Conservation (phyloP, 306 rosid genomes). For the Carpinus viminea region DNA sequence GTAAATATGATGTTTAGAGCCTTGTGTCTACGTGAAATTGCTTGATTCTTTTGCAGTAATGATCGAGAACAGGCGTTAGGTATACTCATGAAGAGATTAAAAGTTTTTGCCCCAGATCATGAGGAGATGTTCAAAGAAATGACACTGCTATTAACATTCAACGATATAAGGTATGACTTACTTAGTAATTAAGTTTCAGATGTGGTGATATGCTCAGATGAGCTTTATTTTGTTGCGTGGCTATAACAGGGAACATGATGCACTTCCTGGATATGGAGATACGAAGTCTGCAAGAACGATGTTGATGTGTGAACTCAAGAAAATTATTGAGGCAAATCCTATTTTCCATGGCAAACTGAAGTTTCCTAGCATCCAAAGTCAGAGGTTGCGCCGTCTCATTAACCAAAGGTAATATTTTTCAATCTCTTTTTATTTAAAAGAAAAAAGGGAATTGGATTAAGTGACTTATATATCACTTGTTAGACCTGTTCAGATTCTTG, state of each 20-base stretch:
- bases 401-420: conserved; percentile 21
- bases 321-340: conserved; percentile 27
- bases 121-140: conserved; percentile 12
- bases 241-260: conserved; percentile 22
- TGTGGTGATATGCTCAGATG: background rate
- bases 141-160: conserved; percentile 7
- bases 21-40: conserved; percentile 1
- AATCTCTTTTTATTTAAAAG: conserved; percentile 9
- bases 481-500: conserved; percentile 3
- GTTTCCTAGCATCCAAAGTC: conserved; percentile 3
- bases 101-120: conserved; percentile 19
- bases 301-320: background rate
- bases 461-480: background rate
- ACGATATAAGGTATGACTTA: conserved; percentile 35
- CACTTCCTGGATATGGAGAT: conserved; percentile 25
- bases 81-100: conserved; percentile 32
- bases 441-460: background rate
- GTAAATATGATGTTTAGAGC: background rate
- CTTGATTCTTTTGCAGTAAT: conserved; percentile 23
- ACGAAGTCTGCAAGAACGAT: conserved; percentile 23
- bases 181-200: conserved; percentile 4
- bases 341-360: conserved; percentile 13
- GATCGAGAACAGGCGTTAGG: conserved; percentile 26
- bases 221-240: background rate
- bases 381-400: conserved; percentile 12